These are phyloP conservation scores for Henckelia pumila DNA, from an alignment of 257 asterid genomes.

Conservation along the genomic window DNA sequence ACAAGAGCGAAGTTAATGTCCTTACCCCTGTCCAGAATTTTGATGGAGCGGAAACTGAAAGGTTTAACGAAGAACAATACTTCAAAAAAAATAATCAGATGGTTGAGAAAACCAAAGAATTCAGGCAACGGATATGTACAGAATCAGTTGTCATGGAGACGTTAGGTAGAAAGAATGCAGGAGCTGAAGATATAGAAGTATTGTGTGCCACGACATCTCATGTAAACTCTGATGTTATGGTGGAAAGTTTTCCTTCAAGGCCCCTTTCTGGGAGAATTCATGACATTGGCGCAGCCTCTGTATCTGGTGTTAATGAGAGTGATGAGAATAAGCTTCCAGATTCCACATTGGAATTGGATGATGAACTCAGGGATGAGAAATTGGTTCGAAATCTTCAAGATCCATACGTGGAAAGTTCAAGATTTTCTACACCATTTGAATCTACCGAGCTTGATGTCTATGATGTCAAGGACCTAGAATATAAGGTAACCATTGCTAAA, in stretches of 20 bases:
- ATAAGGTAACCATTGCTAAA: not conserved
- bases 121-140: conserved; percentile 20
- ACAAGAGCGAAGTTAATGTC: conserved; percentile 15
- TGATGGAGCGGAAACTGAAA: conserved; percentile 24
- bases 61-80: conserved; percentile 18
- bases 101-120: conserved; percentile 25
- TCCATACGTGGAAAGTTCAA: conserved; percentile 29
- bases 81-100: conserved; percentile 18
- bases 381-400: conserved; percentile 22
- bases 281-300: conserved; percentile 32
- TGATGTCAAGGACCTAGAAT: not conserved
- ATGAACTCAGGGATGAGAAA: conserved; percentile 25
- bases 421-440: conserved; percentile 21
- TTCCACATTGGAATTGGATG: conserved; percentile 23
- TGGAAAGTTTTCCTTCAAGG: conserved; percentile 71
- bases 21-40: conserved; percentile 15
- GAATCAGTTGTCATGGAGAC: conserved; percentile 25
- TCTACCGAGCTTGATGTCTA: conserved; percentile 21
- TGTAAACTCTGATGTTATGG: conserved; percentile 34
- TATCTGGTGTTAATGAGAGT: conserved; percentile 14
- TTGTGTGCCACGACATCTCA: conserved; percentile 24
- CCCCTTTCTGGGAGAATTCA: conserved; percentile 40
- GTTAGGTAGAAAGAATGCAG: not conserved
- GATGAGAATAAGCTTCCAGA: conserved; percentile 29
- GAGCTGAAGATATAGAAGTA: not conserved